A percentile compares a stretch with the other conserved stretches of the same genome.
phyloP scores from a whole-genome alignment of 371 early-diverging fungal species.

The Mortierella polycephala region DNA sequence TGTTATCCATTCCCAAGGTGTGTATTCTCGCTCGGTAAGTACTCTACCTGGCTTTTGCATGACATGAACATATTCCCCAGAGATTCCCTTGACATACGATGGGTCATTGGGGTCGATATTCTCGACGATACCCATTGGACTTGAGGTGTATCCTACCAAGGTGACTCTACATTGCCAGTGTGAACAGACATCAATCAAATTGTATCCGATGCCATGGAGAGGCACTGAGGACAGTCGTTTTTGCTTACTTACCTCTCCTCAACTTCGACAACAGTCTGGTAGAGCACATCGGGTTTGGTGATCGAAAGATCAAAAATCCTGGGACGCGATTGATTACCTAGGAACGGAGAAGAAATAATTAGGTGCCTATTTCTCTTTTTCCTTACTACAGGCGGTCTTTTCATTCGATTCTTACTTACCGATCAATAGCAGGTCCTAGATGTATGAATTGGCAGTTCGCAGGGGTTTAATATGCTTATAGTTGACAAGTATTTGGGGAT shows the following conservation, averaged over 20 bases:
- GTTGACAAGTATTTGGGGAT: background rate
- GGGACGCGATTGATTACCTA: slow-evolving; percentile 94
- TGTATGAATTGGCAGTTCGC: slow-evolving; percentile 2
- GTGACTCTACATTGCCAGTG: slow-evolving; percentile 66
- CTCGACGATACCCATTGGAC: slow-evolving; percentile 61
- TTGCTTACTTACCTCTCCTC: slow-evolving; percentile 78
- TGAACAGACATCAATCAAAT: background rate
- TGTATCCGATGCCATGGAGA: too few species aligned
- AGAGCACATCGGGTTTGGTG: slow-evolving; percentile 84
- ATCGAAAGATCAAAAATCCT: slow-evolving; percentile 94
- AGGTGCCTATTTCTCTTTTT: background rate
- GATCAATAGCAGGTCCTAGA: slow-evolving; percentile 68
- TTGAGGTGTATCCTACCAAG: slow-evolving; percentile 78
- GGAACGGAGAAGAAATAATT: background rate
- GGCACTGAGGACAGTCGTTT: background rate
- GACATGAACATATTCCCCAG: slow-evolving; percentile 88
- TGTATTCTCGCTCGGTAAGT: too few species aligned
- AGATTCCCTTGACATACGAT: slow-evolving; percentile 75
- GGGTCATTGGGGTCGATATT: slow-evolving; percentile 45
- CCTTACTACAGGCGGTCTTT: background rate
- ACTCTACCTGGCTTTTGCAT: slow-evolving; percentile 71
- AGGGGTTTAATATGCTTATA: too few species aligned
- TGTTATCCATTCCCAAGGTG: too few species aligned
- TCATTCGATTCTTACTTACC: slow-evolving; percentile 55
- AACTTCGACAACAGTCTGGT: slow-evolving; percentile 86